Percentiles rank a stretch among this genome's conserved stretches.
These are phyloP conservation scores for Auricularia auricula-judae DNA, from an alignment of 768 basidiomycete genomes.

Conservation along the genomic window DNA sequence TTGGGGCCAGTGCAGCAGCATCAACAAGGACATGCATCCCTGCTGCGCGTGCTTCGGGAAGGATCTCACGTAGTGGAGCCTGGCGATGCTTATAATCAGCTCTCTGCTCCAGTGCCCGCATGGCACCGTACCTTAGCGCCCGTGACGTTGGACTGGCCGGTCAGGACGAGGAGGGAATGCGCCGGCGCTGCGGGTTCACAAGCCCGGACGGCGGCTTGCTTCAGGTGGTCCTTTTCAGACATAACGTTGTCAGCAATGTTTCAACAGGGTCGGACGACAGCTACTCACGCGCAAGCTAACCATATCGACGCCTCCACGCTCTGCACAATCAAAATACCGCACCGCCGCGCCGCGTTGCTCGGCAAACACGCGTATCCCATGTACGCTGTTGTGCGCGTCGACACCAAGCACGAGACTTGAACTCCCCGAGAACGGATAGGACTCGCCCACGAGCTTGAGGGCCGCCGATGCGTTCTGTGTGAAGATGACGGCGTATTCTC, in stretches of 20 bases:
- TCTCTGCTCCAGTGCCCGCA: neutral
- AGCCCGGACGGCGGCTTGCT: neutral
- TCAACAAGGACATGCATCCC: conserved; percentile 73
- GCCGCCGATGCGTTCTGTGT: conserved; percentile 72
- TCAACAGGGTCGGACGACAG: too few relatives aligned
- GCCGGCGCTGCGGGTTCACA: neutral
- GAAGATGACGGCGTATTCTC: conserved; percentile 66
- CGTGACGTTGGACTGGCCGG: conserved; percentile 74
- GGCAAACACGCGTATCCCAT: conserved; percentile 71
- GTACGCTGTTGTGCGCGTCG: conserved; percentile 79
- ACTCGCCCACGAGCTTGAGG: conserved; percentile 72
- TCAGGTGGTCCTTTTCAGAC: neutral
- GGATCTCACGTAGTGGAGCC: conserved; percentile 38
- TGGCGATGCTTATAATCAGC: neutral
- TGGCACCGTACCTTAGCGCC: conserved; percentile 42
- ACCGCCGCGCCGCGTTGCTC: conserved; percentile 40
- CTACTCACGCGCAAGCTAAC: conserved; percentile 45
- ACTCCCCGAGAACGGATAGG: conserved; percentile 56
- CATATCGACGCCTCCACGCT: conserved; percentile 53
- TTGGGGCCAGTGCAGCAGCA: conserved; percentile 70
- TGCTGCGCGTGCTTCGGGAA: conserved; percentile 51
- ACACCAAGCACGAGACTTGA: conserved; percentile 55
- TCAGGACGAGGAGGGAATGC: conserved; percentile 55
- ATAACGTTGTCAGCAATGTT: too few relatives aligned
- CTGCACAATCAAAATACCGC: conserved; percentile 53